Percentiles rank a stretch among this genome's conserved stretches.
These are phyloP conservation scores for Manihot esculenta DNA, from an alignment of 441 rosid genomes.

Conservation along the genomic window DNA sequence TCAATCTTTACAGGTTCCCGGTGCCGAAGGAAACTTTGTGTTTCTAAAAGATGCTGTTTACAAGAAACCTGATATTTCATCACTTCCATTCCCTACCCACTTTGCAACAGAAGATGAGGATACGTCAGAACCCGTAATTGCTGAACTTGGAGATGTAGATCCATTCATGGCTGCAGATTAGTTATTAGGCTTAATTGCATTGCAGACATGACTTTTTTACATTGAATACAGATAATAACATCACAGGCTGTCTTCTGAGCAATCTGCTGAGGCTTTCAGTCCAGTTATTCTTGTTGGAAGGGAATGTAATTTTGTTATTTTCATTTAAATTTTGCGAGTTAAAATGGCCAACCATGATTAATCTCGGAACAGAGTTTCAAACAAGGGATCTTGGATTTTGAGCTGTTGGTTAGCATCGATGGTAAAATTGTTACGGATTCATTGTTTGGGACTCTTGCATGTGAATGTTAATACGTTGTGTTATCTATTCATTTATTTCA, in stretches of 20 bases:
- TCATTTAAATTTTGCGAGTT: neutral
- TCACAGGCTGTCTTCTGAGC: slow-evolving; percentile 2
- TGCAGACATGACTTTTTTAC: neutral
- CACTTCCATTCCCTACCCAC: slow-evolving; percentile 91
- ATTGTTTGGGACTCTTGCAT: too few species aligned
- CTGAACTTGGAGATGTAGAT: slow-evolving; percentile 84
- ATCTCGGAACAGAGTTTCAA: neutral
- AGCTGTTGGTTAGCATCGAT: neutral
- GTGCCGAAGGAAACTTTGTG: slow-evolving; percentile 87
- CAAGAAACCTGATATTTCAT: slow-evolving; percentile 70
- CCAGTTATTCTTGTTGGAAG: neutral
- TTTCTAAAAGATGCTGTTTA: slow-evolving; percentile 79
- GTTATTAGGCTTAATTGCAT: slow-evolving; percentile 17
- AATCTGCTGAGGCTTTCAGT: slow-evolving; percentile 5
- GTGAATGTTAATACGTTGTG: too few species aligned
- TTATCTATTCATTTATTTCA: too few species aligned
- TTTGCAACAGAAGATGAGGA: slow-evolving; percentile 63
- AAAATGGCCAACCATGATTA: neutral
- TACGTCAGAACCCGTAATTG: slow-evolving; percentile 50
- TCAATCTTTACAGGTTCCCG: slow-evolving; percentile 64
- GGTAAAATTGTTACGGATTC: neutral
- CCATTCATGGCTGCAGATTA: slow-evolving; percentile 86
- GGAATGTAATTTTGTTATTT: slow-evolving; percentile 1
- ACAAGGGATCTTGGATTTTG: slow-evolving; percentile 4
- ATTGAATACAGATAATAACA: neutral